A percentile compares a stretch with the other conserved stretches of the same genome.
Evolutionary conservation across 176 grass and related monocot species (phyloP).

Genomic region (Aechmea fasciata): DNA sequence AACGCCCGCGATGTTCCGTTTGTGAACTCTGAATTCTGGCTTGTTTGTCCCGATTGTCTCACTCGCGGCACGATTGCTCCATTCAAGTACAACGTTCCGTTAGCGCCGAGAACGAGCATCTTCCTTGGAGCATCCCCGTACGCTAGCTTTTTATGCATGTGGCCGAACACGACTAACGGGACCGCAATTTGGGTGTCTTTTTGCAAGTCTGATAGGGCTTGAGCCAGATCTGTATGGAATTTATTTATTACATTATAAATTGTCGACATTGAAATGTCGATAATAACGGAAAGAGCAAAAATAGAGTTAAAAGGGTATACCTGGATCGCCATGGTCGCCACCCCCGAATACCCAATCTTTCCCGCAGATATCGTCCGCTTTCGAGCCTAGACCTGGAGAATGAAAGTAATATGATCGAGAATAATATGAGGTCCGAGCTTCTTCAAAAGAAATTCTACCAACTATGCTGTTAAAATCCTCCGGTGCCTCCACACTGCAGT

Average conservation of each 20-base stretch:
- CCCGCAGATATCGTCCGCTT: constrained; percentile 72
- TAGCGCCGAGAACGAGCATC: constrained; percentile 50
- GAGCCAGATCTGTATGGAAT: constrained; percentile 49
- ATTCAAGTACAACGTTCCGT: constrained; percentile 60
- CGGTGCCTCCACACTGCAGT: not conserved
- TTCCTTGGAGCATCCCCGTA: constrained; percentile 56
- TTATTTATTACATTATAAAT: constrained; percentile 4
- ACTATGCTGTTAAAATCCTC: not conserved
- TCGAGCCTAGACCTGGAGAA: constrained; percentile 68
- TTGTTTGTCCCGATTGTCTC: constrained; percentile 16
- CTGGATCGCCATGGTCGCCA: constrained; percentile 88
- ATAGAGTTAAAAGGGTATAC: constrained; percentile 19
- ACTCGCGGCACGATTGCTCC: constrained; percentile 85
- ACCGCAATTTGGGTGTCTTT: constrained; percentile 44
- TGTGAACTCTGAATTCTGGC: constrained; percentile 17
- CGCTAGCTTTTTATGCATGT: constrained; percentile 88
- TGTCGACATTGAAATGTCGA: not conserved
- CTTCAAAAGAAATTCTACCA: not conserved
- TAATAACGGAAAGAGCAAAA: not conserved
- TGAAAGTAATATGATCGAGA: constrained; percentile 7
- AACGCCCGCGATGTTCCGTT: constrained; percentile 35
- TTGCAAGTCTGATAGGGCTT: constrained; percentile 61
- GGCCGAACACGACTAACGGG: constrained; percentile 74
- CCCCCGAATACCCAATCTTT: constrained; percentile 63
- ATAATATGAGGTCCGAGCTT: too few species aligned